Conservation (phyloP, 140 eudicot genomes). For the Stevia rebaudiana region DNA sequence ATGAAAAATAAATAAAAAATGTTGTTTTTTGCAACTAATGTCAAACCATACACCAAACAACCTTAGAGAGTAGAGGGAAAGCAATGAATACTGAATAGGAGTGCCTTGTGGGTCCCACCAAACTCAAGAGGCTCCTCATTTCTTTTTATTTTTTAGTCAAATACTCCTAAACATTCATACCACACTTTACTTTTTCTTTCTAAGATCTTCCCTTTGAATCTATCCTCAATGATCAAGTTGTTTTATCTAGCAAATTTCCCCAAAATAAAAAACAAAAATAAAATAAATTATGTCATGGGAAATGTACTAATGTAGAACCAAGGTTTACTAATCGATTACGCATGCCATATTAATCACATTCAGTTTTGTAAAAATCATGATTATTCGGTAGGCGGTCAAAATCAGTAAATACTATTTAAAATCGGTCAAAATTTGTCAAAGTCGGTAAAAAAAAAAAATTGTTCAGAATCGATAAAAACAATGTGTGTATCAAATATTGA, state of each 20-base stretch:
- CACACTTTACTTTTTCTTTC: constrained; percentile 29
- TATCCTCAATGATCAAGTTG: constrained; percentile 21
- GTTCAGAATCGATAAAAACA: no score
- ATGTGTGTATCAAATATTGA: no score
- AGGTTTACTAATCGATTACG: not conserved
- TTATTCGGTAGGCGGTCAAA: no score
- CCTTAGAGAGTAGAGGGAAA: constrained; percentile 39
- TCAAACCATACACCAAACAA: constrained; percentile 37
- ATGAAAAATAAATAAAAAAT: constrained; percentile 19
- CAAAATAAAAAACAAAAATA: not conserved
- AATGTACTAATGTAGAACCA: not conserved
- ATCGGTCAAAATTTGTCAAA: no score
- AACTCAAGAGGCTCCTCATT: constrained; percentile 44
- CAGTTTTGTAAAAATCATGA: no score
- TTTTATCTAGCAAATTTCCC: constrained; percentile 5
- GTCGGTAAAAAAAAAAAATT: no score
- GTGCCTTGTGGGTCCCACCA: constrained; percentile 44
- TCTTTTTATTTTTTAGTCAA: constrained; percentile 34
- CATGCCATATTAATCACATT: no score
- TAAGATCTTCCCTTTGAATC: constrained; percentile 19
- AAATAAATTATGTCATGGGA: not conserved
- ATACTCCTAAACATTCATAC: constrained; percentile 38
- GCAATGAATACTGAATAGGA: constrained; percentile 22
- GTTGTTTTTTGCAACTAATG: constrained; percentile 29
- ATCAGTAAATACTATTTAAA: no score